These are phyloP conservation scores for Tuber umbilicatum DNA, from an alignment of 495 filamentous ascomycete species.

Conservation along the genomic window DNA sequence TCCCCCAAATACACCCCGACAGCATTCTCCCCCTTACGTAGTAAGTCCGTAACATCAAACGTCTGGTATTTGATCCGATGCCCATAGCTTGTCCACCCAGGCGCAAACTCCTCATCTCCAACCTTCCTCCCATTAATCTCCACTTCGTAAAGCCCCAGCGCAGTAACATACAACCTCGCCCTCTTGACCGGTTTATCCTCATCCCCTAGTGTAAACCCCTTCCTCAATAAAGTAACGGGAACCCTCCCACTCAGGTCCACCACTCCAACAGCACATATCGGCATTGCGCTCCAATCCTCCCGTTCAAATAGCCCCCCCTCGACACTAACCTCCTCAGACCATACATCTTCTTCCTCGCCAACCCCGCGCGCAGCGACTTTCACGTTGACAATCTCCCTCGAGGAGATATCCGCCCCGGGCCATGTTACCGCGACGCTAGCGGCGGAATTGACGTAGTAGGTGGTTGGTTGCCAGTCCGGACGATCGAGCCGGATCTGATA, in stretches of 20 bases:
- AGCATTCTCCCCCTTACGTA: conserved; percentile 44
- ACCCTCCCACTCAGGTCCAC: not conserved
- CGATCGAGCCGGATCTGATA: not conserved
- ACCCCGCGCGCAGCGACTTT: not conserved
- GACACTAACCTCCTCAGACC: not conserved
- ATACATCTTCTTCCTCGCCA: not conserved
- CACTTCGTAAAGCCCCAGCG: conserved; percentile 50
- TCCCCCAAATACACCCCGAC: conserved; percentile 51
- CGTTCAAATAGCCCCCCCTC: not conserved
- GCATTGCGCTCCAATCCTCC: not conserved
- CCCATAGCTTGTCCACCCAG: conserved; percentile 53
- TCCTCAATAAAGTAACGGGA: not conserved
- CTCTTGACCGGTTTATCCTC: not conserved
- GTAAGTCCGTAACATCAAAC: conserved; percentile 48
- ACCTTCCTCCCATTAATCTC: conserved; percentile 49
- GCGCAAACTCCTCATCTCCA: conserved; percentile 48
- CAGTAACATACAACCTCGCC: conserved; percentile 51
- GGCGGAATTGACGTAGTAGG: conserved; percentile 1
- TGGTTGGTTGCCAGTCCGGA: not conserved
- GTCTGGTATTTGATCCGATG: conserved; percentile 50
- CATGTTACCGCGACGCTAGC: not conserved
- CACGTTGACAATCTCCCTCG: not conserved
- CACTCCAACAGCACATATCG: not conserved
- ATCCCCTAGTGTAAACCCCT: not conserved
- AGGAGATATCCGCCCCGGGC: conserved; percentile 1